Evolutionary conservation across 768 basidiomycete genomes (phyloP), one percentile per base, ranked within the genome.

Genomic region (Kondoa malvinella): DNA sequence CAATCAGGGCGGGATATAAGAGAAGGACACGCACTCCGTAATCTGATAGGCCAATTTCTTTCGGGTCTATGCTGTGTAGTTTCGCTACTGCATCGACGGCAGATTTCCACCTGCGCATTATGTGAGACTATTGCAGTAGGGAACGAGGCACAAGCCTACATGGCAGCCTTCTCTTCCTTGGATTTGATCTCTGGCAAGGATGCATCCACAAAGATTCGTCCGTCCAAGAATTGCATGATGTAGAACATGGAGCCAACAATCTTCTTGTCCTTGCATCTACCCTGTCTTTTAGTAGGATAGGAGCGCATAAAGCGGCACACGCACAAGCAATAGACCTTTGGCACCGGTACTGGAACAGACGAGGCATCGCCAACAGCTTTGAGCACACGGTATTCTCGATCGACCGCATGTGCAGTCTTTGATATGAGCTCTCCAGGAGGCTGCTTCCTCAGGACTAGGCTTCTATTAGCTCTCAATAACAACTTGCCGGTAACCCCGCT

Each of bases 151-250:
- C 15, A 26, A 0, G 78, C 84, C 34, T 72, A 87, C 89, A 88
- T 87, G 77, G 87, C 84, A 66, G 81, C 80, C 74, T 87, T 79
- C 72, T 86, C 85, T 66, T 81, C 73, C 1, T 81, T 80, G 2
- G 82, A 74, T 30, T 68, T 60, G 0, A 89, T 78, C 73, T 87
- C 85, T 0, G 83, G 83, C 85, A 95, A 86, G 69, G 83, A 77
- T 4, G 82, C 79, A 77, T 96, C 87, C 15, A 89, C 88, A 78
- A 95, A 99, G 72, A 96, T 92, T 60, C 95, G 83, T 0, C 94
- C 94, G 26, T 94, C 85, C 58, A 97, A 75, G 76, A 88, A 97
- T 75, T 96, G 87, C 94, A 99, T 97, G 58, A 96, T 82, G 76
- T 95, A 97, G 78, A 96, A 96, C 1, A 87, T 84, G 27, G 91